Evolutionary conservation across 2,329 filamentous ascomycete species (phyloP).

Genomic region (Calonectria hawksworthii): DNA sequence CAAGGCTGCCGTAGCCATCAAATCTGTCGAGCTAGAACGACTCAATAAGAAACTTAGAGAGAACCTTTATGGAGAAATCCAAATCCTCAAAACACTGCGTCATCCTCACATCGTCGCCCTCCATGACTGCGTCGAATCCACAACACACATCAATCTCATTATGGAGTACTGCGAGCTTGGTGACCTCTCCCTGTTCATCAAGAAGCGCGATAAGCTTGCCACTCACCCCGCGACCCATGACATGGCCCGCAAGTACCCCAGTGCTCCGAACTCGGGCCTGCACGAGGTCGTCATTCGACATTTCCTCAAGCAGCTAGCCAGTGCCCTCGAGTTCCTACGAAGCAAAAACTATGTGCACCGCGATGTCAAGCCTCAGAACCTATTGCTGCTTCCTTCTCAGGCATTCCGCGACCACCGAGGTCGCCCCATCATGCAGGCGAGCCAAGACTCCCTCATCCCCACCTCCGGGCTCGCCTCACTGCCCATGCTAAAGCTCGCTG

Average conservation of each 20-base stretch:
- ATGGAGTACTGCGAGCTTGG: conserved; percentile 99
- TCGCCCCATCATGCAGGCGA: conserved; percentile 79
- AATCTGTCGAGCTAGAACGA: conserved; percentile 91
- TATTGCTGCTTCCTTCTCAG: conserved; percentile 87
- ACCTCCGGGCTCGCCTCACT: conserved; percentile 85
- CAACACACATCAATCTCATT: conserved; percentile 91
- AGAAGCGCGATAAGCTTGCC: conserved; percentile 86
- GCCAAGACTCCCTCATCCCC: conserved; percentile 84
- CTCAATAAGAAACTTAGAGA: conserved; percentile 97
- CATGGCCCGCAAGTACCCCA: conserved; percentile 95
- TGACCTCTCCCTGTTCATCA: conserved; percentile 95
- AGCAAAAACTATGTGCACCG: conserved; percentile 91
- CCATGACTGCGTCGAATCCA: conserved; percentile 91
- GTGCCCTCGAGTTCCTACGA: conserved; percentile 90
- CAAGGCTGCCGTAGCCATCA: conserved; percentile 90
- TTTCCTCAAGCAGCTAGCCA: conserved; percentile 94
- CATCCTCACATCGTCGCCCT: conserved; percentile 98
- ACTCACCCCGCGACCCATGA: conserved; percentile 87
- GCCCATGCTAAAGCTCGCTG: conserved; percentile 96
- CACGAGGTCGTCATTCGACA: conserved; percentile 97
- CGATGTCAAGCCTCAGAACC: conserved; percentile 97
- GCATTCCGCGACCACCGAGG: conserved; percentile 72
- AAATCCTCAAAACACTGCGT: conserved; percentile 92
- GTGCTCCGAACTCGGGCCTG: conserved; percentile 84
- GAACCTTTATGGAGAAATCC: conserved; percentile 94